Conservation (phyloP, 1,284 basidiomycete genomes). For the Leccinum subrobustum region DNA sequence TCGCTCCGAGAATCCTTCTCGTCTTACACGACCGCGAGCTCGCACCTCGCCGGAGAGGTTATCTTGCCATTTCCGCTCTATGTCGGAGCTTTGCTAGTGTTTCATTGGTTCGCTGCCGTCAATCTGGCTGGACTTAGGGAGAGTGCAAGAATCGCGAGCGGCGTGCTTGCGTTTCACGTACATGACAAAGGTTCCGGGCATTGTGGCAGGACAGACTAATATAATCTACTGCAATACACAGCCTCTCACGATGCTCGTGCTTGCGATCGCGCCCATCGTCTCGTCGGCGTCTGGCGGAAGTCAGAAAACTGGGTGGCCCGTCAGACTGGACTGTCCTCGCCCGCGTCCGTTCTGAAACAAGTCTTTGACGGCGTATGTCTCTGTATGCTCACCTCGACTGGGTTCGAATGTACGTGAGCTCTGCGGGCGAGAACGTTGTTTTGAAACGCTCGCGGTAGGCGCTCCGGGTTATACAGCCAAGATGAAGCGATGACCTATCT, state of each 20-base stretch:
- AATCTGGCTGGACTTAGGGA: slow-evolving; percentile 61
- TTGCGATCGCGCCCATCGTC: slow-evolving; percentile 48
- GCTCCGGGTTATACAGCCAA: slow-evolving; percentile 62
- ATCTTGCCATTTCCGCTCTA: slow-evolving; percentile 48
- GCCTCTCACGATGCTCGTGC: slow-evolving; percentile 41
- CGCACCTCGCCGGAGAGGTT: slow-evolving; percentile 66
- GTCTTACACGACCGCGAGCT: slow-evolving; percentile 48
- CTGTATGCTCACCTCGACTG: slow-evolving; percentile 68
- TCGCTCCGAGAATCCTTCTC: no score
- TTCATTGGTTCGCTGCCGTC: slow-evolving; percentile 51
- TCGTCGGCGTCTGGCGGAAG: slow-evolving; percentile 54
- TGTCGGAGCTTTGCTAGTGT: slow-evolving; percentile 48
- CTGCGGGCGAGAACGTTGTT: neutral
- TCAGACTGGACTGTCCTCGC: slow-evolving; percentile 29
- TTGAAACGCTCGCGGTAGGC: slow-evolving; percentile 36
- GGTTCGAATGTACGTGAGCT: slow-evolving; percentile 55
- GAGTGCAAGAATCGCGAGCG: slow-evolving; percentile 56
- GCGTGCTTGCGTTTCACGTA: slow-evolving; percentile 59
- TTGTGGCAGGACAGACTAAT: slow-evolving; percentile 4
- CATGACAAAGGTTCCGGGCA: slow-evolving; percentile 21
- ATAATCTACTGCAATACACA: slow-evolving; percentile 23
- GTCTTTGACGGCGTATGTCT: slow-evolving; percentile 66
- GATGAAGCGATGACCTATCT: slow-evolving; percentile 56
- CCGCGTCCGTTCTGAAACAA: slow-evolving; percentile 39
- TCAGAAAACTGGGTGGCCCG: slow-evolving; percentile 53